Evolutionary conservation across 495 filamentous ascomycete species (phyloP).

Genomic region (Talaromyces proteolyticus): DNA sequence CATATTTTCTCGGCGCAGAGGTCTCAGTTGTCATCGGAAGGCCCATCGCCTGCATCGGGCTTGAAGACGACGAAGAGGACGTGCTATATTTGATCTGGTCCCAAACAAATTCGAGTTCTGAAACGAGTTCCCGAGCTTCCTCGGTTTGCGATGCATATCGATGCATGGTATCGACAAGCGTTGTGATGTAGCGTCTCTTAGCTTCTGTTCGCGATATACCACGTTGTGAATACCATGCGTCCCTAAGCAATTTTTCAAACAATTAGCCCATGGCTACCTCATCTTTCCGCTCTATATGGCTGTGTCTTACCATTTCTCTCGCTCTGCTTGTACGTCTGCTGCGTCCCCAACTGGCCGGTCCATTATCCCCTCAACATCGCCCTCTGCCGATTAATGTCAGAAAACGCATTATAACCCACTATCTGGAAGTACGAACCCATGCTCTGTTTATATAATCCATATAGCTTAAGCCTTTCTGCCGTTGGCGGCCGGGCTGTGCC

Average conservation of each 20-base stretch:
- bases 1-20: constrained; percentile 17
- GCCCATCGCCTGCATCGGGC: constrained; percentile 25
- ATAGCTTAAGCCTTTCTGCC: constrained; percentile 78
- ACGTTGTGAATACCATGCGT: constrained; percentile 86
- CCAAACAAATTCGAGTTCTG: constrained; percentile 98
- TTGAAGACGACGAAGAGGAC: constrained; percentile 35
- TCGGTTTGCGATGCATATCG: constrained; percentile 76
- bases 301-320: constrained; percentile 52
- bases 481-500: constrained; percentile 84
- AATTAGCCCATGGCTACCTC: no score
- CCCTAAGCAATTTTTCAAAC: constrained; percentile 42
- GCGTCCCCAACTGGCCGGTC: constrained; percentile 62
- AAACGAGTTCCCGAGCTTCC: constrained; percentile 79
- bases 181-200: constrained; percentile 88
- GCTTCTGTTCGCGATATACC: constrained; percentile 83
- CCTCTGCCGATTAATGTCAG: constrained; percentile 56
- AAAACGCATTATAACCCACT: constrained; percentile 6
- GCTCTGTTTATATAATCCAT: constrained; percentile 97
- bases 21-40: constrained; percentile 26
- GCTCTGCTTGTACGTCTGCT: constrained; percentile 47
- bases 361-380: constrained; percentile 90
- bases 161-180: constrained; percentile 95
- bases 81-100: constrained; percentile 89
- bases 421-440: constrained; percentile 51
- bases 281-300: no score